Evolutionary conservation across 2,329 filamentous ascomycete genomes (phyloP), one percentile per base, ranked within the genome.

Genomic region (Lojkania enalia): DNA sequence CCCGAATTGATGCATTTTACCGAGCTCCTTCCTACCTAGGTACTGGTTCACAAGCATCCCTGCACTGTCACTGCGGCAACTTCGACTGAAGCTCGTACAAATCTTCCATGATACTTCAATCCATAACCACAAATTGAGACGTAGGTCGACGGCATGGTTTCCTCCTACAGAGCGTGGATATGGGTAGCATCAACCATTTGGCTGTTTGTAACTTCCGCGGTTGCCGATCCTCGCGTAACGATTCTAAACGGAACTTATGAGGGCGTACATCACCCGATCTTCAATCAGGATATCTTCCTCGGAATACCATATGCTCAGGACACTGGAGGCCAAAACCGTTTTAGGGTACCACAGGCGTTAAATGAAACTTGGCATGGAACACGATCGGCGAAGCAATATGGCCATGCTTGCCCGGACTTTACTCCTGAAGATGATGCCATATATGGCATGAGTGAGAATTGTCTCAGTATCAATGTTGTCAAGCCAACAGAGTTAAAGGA

Each of bases 401-500:
- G 73, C 4, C 57, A 67, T 30, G 59, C 63, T 20, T 74, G 72
- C 46, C 70, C 73, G 14, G 72, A 73, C 39, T 47, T 56, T 13
- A 45, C 51, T 12, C 55, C 56, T 1, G 51, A 49, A 6, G 41
- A 41, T 9, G 59, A 65, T 38, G 59, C 36, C n/a, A 44, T 42
- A 30, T 73, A 70, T 44, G 71, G 70, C 20, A 64, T 69, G 54
- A 66, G 64, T 9, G 83, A 85, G 55, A 78, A 84, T 55, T 86
- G 83, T 49, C 71, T 86, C 3, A 82, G 80, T 33, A 67, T 86
- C 48, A 86, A 85, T 53, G 74, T 86, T 5, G 70, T 86, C 19
- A 75, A 82, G 3, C 80, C 81, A 0, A 65, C 75, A 6, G 75
- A 76, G 4, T 36, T 67, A n/a, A 51, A 54, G 3, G 62, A 63